phyloP scores from a whole-genome alignment of 2,329 filamentous ascomycete genomes.

The Fusarium sororula region DNA sequence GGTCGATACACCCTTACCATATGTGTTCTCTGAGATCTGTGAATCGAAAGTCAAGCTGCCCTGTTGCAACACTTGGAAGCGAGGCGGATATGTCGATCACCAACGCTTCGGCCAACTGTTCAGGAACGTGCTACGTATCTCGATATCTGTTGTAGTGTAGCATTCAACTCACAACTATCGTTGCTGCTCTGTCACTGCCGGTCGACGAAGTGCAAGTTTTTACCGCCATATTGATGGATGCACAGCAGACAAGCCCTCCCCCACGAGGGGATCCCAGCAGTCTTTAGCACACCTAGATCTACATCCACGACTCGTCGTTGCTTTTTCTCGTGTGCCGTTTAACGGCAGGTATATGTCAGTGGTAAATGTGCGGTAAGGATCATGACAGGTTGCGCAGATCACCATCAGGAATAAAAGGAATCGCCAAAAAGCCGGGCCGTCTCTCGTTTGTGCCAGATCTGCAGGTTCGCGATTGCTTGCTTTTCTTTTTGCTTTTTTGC shows the following conservation, averaged over 20 bases:
- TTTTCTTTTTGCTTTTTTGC: conserved; percentile 14
- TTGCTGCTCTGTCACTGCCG: background rate
- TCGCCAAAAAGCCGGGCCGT: conserved; percentile 20
- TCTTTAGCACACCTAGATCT: conserved; percentile 21
- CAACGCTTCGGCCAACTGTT: conserved; percentile 34
- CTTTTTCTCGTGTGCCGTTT: conserved; percentile 8
- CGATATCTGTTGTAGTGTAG: conserved; percentile 1
- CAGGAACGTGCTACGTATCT: conserved; percentile 11
- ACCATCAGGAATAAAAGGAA: conserved; percentile 12
- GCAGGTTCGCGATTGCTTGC: conserved; percentile 16
- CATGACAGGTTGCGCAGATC: conserved; percentile 15
- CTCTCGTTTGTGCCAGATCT: conserved; percentile 12
- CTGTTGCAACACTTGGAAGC: conserved; percentile 17
- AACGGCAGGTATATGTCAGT: conserved; percentile 6
- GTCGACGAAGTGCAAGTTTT: background rate
- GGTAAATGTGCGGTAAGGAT: conserved; percentile 10
- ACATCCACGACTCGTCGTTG: conserved; percentile 7
- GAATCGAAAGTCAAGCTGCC: conserved; percentile 9
- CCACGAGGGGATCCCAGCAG: conserved; percentile 10
- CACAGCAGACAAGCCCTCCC: background rate
- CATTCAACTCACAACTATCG: background rate
- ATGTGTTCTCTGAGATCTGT: background rate
- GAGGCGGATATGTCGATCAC: conserved; percentile 34
- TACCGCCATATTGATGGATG: conserved; percentile 16
- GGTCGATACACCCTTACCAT: conserved; percentile 8